Evolutionary conservation across 257 asterid genomes (phyloP), one percentile per base, ranked within the genome.

Genomic region (Solanum raphanifolium): DNA sequence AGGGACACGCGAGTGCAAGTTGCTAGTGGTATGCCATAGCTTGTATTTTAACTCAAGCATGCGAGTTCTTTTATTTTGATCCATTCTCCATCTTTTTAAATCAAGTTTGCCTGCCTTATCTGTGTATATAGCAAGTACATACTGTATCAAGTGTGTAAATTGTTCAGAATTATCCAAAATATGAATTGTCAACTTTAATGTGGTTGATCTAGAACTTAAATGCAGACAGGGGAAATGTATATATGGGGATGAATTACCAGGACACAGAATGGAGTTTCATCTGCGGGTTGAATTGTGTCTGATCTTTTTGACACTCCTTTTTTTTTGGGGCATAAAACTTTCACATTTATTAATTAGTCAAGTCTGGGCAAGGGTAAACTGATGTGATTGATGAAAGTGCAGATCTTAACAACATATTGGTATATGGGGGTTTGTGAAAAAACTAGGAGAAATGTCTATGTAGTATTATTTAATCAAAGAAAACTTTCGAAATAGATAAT

Each of bases 1-100:
- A 35, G 98, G 98, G 89, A 93, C 99, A 36, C 96, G 98, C 6
- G 99, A 95, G 87, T 95, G 89, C 93, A 96, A 92, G 91, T 90
- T 97, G 91, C 92, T 97, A 69, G 86, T 88, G 93, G 99, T 95
- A 92, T 87, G 97, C 91, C 60, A n/a, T 60, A 55, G 39, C 86
- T 41, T 82, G 34, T 74, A 62, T 38, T 55, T 74, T 74, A 18
- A 13, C 38, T 83, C 9, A 21, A 9, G 87, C 81, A 38, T 46
- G 68, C 60, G 15, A 69, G 23, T 25, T 23, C 27, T 16, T 41
- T 86, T 83, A 7, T 66, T 7, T 88, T 13, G 46, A 38, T 68
- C 81, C 65, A 2, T 43, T 39, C 75, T 9, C 12, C 52, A 15
- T 65, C 41, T 62, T 46, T 10, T 46, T 16, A 5, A 5, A 82